Conservation (phyloP, 78 protist genomes). For the Dictyostelium firmibasis region DNA sequence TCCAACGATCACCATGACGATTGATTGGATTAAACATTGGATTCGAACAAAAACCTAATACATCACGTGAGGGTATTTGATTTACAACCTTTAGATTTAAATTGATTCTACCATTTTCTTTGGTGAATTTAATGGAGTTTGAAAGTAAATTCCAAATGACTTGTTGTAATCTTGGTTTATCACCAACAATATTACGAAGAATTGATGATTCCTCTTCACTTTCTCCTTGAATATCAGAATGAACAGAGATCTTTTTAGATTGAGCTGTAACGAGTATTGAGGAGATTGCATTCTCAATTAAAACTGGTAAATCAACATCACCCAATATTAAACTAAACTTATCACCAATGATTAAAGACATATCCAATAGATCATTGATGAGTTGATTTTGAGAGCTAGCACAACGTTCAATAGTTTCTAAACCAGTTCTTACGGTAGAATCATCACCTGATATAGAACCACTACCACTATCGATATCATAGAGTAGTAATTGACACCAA, state of each 20-base stretch:
- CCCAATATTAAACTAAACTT: slow-evolving; percentile 3
- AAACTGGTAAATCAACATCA: background rate
- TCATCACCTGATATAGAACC: background rate
- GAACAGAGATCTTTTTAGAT: slow-evolving; percentile 18
- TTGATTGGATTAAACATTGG: background rate
- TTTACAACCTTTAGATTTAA: background rate
- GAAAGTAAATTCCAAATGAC: slow-evolving; percentile 49
- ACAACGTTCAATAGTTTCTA: slow-evolving; percentile 64
- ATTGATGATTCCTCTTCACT: background rate
- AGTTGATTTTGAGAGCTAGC: slow-evolving; percentile 62
- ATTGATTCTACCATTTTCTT: slow-evolving; percentile 22
- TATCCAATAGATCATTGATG: slow-evolving; percentile 63
- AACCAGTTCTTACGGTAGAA: background rate
- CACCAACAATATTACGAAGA: background rate
- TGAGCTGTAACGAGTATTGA: background rate
- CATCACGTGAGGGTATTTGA: background rate
- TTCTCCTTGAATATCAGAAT: background rate
- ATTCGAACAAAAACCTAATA: background rate
- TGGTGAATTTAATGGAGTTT: slow-evolving; percentile 74
- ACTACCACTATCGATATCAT: background rate
- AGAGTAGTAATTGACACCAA: slow-evolving; percentile 47
- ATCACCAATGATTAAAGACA: slow-evolving; percentile 64
- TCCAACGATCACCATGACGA: background rate
- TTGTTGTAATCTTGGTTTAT: slow-evolving; percentile 63
- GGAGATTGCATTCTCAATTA: slow-evolving; percentile 18